Percentiles rank a stretch among this genome's conserved stretches.
Evolutionary conservation across 2,329 filamentous ascomycete genomes (phyloP).

Genomic region (Fusarium ambrosium): DNA sequence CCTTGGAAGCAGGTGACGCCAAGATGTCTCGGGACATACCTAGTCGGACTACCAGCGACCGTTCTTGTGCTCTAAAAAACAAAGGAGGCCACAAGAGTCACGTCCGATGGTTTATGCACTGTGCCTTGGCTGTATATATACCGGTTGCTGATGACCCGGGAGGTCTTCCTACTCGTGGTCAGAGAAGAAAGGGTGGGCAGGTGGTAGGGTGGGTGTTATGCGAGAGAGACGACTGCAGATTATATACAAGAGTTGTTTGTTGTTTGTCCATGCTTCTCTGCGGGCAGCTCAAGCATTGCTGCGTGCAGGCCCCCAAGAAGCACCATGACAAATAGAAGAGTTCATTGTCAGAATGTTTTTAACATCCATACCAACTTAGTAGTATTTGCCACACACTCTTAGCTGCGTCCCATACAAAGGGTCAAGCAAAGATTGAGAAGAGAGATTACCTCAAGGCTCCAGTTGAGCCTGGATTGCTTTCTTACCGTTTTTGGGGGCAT

Average conservation of each 20-base stretch:
- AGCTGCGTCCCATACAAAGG: neutral
- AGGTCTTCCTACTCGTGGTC: neutral
- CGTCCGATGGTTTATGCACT: too few species aligned
- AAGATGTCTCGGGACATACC: neutral
- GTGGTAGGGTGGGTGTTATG: neutral
- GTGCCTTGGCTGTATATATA: neutral
- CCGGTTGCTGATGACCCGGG: neutral
- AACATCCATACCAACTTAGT: neutral
- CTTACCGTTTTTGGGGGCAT: neutral
- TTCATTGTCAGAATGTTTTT: neutral
- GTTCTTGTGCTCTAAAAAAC: neutral
- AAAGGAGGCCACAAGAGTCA: neutral
- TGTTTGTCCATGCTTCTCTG: neutral
- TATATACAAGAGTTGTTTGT: neutral
- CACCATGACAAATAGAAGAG: neutral
- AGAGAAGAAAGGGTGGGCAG: neutral
- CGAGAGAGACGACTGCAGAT: neutral
- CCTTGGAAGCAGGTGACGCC: neutral
- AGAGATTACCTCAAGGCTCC: neutral
- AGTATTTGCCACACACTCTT: neutral
- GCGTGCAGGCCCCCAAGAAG: neutral
- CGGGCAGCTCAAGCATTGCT: neutral
- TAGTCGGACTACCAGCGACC: neutral
- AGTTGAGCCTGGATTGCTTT: neutral
- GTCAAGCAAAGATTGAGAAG: neutral